Conservation (phyloP, 176 grass and related monocot genomes). For the Themeda triandra region DNA sequence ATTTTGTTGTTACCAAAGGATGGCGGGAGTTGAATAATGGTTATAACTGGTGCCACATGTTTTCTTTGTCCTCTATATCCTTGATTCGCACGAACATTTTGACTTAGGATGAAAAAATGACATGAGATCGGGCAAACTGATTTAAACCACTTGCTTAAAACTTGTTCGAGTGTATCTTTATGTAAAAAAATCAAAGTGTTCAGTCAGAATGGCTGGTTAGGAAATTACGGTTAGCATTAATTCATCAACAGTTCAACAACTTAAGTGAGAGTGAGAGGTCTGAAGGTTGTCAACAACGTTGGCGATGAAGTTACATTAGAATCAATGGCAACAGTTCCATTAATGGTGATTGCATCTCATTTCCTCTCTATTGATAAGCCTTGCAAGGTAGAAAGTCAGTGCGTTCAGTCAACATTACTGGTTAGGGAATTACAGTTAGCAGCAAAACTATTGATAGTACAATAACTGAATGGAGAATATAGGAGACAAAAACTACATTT, state of each 20-base stretch:
- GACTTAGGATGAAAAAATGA: not conserved
- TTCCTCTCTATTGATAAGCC: not conserved
- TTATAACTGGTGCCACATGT: not conserved
- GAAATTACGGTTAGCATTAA: not conserved
- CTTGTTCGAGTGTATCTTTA: not conserved
- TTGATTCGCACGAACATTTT: not conserved
- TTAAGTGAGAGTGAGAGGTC: not conserved
- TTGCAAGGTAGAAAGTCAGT: not conserved
- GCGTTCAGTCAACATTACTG: not conserved
- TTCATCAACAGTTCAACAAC: not conserved
- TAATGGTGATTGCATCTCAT: not conserved
- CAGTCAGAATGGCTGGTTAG: not conserved
- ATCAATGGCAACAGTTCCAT: no score
- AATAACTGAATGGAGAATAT: not conserved
- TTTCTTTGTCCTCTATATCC: not conserved
- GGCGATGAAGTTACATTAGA: no score
- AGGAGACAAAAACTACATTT: not conserved
- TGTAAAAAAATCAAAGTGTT: not conserved
- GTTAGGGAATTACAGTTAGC: slow-evolving; percentile 2
- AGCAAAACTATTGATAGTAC: not conserved
- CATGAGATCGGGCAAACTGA: not conserved
- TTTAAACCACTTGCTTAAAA: slow-evolving; percentile 11
- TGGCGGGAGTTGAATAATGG: not conserved
- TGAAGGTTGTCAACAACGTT: not conserved
- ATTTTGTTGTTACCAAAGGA: not conserved